Evolutionary conservation across 2,329 filamentous ascomycete species (phyloP).

Genomic region (Allantophomopsis cytisporea): DNA sequence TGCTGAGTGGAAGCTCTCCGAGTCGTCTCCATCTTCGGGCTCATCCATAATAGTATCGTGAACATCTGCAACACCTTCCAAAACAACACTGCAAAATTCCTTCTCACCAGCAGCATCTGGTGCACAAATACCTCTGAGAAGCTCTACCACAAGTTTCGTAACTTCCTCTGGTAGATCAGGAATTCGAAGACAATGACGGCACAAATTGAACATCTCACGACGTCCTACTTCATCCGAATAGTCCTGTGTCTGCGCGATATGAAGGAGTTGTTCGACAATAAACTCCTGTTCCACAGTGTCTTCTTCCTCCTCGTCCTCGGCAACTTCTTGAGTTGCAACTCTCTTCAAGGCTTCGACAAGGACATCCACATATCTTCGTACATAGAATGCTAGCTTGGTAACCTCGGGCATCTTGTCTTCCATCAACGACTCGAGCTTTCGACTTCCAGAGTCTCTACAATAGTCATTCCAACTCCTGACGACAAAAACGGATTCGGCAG

Average conservation of each 20-base stretch:
- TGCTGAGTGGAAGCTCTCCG: constrained; percentile 90
- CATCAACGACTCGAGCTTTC: constrained; percentile 59
- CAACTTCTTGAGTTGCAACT: constrained; percentile 36
- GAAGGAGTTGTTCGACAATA: constrained; percentile 85
- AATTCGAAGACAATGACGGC: constrained; percentile 74
- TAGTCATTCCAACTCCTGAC: constrained; percentile 91
- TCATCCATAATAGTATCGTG: constrained; percentile 84
- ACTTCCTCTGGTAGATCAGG: constrained; percentile 84
- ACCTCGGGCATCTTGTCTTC: constrained; percentile 96
- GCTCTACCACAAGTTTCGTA: constrained; percentile 76
- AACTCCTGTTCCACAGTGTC: constrained; percentile 88
- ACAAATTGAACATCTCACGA: constrained; percentile 86
- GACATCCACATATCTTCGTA: constrained; percentile 66
- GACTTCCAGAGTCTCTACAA: constrained; percentile 61
- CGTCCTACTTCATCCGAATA: constrained; percentile 96
- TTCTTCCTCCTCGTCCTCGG: constrained; percentile 56
- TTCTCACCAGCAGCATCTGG: constrained; percentile 59
- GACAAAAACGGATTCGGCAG: constrained; percentile 79
- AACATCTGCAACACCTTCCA: constrained; percentile 91
- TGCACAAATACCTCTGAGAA: constrained; percentile 72
- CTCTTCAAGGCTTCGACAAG: constrained; percentile 51
- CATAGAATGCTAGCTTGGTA: constrained; percentile 74
- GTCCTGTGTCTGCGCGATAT: constrained; percentile 83
- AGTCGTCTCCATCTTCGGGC: constrained; percentile 39
- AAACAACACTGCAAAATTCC: constrained; percentile 72